Base-by-base conservation (phyloP, 1,284 basidiomycete genomes). In the Kalmanozyma brasiliensis region DNA sequence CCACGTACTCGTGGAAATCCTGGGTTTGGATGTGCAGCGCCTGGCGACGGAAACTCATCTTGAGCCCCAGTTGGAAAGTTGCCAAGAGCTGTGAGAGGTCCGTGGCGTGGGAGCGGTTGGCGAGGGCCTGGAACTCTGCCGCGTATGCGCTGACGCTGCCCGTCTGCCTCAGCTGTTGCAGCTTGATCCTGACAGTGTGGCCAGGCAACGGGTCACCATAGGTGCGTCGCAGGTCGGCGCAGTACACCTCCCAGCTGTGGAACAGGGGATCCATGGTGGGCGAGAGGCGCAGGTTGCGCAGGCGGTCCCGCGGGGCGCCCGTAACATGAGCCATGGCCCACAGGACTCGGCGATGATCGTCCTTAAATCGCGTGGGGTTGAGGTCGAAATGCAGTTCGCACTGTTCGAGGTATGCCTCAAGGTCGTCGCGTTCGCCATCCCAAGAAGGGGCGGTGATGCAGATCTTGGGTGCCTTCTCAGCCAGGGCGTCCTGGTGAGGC, bases 131-230 rank as follows among this genome's bases (percentile, higher is more conserved):
- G 42, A 44, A 44, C 30, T 44, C 23, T 16, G 42, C 42, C 10
- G 26, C 42, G 30, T 44, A n/a, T 6, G 23, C 23, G n/a, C 23
- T 30, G 24, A 44, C 42, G 22, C 22, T n/a, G 10, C 42, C 42
- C 4, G 26, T 29, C 17, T 44, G 42, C 4, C n/a, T 4, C 5
- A 44, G 24, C 6, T 8, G 24, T n/a, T 17, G 16, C 7, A 44
- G 42, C 17, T 30, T 44, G 42, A 44, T n/a, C 22, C 23, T 4
- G 22, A 24, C 42, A 6, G 42, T 44, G 42, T 44, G 42, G 8
- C 23, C 42, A 5, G 42, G 42, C 23, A 5, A 5, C 11, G 42
- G 42, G 42, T 44, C 42, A n/a, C 42, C 42, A 19, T 44, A 44
- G 7, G 26, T 29, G 26, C 26, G 26, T 6, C 26, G 26, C 7